Conservation (phyloP, 2,329 filamentous ascomycete species). For the Pestalotiopsis sp. region DNA sequence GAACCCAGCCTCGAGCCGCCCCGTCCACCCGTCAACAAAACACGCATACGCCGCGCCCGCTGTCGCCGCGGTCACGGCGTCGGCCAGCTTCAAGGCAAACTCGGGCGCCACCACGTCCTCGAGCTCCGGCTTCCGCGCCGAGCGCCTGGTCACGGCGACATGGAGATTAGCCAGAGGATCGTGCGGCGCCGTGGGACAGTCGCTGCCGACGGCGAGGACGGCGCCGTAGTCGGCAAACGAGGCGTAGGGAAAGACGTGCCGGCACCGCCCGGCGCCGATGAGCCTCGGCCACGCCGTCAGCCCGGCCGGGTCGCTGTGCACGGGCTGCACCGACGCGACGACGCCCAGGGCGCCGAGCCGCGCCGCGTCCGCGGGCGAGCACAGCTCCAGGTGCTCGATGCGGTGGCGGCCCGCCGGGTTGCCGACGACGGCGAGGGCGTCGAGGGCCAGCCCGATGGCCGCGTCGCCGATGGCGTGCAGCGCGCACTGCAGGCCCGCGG, state of each 20-base stretch:
- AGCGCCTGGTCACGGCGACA: conserved; percentile 59
- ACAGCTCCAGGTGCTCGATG: conserved; percentile 65
- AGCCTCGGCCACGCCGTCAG: conserved; percentile 61
- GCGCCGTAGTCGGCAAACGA: conserved; percentile 60
- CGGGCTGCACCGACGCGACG: conserved; percentile 58
- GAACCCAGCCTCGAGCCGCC: conserved; percentile 53
- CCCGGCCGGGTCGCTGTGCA: conserved; percentile 61
- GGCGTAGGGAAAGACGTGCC: conserved; percentile 61
- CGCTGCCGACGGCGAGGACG: conserved; percentile 58
- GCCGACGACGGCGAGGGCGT: conserved; percentile 46
- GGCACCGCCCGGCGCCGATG: conserved; percentile 53
- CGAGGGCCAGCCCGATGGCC: conserved; percentile 59
- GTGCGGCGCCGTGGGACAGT: conserved; percentile 62
- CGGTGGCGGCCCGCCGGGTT: conserved; percentile 53
- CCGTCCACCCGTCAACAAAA: conserved; percentile 59
- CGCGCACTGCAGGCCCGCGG: conserved; percentile 57
- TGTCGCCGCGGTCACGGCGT: conserved; percentile 57
- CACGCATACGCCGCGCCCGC: conserved; percentile 59
- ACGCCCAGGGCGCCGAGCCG: conserved; percentile 59
- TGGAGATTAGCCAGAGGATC: conserved; percentile 59
- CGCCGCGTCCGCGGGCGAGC: conserved; percentile 52
- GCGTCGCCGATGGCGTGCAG: conserved; percentile 66
- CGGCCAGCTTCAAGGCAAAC: conserved; percentile 55
- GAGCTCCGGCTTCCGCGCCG: conserved; percentile 22
- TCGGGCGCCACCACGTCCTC: conserved; percentile 51